A percentile compares a stretch with the other conserved stretches of the same genome.
Conservation (phyloP, 352 stramenopile genomes). For the Aphanomyces astaci region DNA sequence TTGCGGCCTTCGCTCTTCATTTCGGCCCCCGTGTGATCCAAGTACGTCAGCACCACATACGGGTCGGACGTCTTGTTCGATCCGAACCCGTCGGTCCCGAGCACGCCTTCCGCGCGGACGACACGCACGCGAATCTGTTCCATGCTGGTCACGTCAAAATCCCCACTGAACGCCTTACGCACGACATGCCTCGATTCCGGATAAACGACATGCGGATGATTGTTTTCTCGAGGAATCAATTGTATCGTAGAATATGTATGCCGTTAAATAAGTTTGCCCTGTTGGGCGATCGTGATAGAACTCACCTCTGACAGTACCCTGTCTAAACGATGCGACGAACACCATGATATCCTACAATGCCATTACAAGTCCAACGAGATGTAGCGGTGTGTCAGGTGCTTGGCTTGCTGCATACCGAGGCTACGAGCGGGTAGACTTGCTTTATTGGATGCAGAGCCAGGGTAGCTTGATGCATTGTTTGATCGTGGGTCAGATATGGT, state of each 20-base stretch:
- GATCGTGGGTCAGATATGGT: no score
- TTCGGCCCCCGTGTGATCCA: constrained; percentile 50
- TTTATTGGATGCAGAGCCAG: no score
- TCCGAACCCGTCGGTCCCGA: constrained; percentile 21
- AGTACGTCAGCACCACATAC: constrained; percentile 59
- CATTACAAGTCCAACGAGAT: background rate
- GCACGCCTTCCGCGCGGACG: background rate
- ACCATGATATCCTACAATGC: background rate
- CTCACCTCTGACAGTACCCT: background rate
- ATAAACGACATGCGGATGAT: background rate
- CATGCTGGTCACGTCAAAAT: constrained; percentile 10
- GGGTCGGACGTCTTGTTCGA: constrained; percentile 33
- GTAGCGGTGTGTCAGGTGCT: no score
- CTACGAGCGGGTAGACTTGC: no score
- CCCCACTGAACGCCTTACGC: background rate
- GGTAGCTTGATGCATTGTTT: no score
- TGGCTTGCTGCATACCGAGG: no score
- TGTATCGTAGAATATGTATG: background rate
- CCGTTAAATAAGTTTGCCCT: background rate
- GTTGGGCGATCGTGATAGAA: constrained; percentile 10
- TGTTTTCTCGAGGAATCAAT: no score
- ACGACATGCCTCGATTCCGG: background rate
- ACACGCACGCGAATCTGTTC: constrained; percentile 17
- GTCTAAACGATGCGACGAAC: background rate
- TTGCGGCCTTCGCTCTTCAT: constrained; percentile 43